Conservation (phyloP, 768 basidiomycete genomes). For the Inosperma sp. region DNA sequence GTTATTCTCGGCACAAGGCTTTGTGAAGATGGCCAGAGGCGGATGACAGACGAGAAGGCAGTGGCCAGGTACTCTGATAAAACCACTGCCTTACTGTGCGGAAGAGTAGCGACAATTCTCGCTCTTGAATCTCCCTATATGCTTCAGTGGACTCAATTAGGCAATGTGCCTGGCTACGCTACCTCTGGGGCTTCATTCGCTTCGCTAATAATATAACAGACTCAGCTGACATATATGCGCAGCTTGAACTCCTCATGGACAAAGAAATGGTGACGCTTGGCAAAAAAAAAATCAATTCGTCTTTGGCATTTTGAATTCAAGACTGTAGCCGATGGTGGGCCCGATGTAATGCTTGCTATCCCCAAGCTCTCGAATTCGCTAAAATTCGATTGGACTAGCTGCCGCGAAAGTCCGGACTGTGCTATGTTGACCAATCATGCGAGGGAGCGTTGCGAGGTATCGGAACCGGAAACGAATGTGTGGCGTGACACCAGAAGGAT, state of each 20-base stretch:
- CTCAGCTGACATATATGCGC: background rate
- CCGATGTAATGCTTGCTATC: slow-evolving; percentile 13
- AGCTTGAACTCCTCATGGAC: background rate
- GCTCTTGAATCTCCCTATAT: background rate
- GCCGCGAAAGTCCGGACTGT: slow-evolving; percentile 6
- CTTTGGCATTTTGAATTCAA: slow-evolving; percentile 15
- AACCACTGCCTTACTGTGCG: background rate
- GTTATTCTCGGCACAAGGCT: background rate
- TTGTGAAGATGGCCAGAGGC: too few relatives aligned
- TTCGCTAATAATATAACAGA: too few relatives aligned
- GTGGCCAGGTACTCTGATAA: slow-evolving; percentile 1
- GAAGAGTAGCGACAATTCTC: background rate
- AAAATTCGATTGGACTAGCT: slow-evolving; percentile 15
- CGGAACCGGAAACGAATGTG: background rate
- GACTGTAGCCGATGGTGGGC: slow-evolving; percentile 15
- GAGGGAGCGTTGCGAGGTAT: background rate
- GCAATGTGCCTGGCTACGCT: background rate
- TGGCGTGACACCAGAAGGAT: background rate
- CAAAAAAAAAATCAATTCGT: background rate
- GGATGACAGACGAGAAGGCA: background rate
- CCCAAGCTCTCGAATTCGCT: slow-evolving; percentile 13
- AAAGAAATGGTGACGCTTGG: slow-evolving; percentile 2
- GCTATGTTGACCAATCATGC: background rate
- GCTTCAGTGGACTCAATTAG: background rate
- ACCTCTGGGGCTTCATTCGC: background rate